Base-by-base conservation (phyloP, 176 grass and related monocot species). In the Saccharum spontaneum region DNA sequence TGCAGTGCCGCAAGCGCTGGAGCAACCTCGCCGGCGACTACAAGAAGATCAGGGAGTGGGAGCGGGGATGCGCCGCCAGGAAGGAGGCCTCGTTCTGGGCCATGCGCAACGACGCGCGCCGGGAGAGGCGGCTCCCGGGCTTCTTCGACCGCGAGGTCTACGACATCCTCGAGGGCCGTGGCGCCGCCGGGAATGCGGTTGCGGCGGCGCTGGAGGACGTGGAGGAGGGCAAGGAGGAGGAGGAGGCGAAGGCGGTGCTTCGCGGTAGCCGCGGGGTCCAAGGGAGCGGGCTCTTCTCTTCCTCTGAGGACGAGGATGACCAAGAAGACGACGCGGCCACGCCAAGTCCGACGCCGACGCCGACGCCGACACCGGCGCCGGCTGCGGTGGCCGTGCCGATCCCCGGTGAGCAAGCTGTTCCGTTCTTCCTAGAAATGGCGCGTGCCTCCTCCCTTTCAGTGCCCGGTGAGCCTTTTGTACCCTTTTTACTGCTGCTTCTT, bases 31-130 rank as follows among this genome's bases (percentile, higher is more conserved):
- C 97, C 57, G 92, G 94, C 9, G 94, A 99, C 76, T 99, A 92
- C 82, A 99, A 99, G 91, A 99, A 99, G 90, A 94, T 99, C 69
- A 96, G 88, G 85, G 97, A 99, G 92, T 96, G 97, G 94, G 97
- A 99, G 86, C 84, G 92, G 55, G 79, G 34, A 33, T 45, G 3
- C 65, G 36, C n/a, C 3, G 40, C 8, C 12, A 4, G 15, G 22
- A 86, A 82, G 48, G 88, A 89, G 86, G 75, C 87, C 40, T 96
- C 97, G 33, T 99, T 96, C 80, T 99, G 97, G 97, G 84, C 87
- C 49, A 99, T 99, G 97, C 84, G 94, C 63, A 99, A 91, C 82
- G 91, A 99, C 90, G 76, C 94, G 61, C 82, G 90, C 43, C 73
- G 92, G 50, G 97, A 99, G 90, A 75, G 94, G 78, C 76, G 84